phyloP scores from a whole-genome alignment of 2,329 filamentous ascomycete species.

The Aspergillus caelatus region DNA sequence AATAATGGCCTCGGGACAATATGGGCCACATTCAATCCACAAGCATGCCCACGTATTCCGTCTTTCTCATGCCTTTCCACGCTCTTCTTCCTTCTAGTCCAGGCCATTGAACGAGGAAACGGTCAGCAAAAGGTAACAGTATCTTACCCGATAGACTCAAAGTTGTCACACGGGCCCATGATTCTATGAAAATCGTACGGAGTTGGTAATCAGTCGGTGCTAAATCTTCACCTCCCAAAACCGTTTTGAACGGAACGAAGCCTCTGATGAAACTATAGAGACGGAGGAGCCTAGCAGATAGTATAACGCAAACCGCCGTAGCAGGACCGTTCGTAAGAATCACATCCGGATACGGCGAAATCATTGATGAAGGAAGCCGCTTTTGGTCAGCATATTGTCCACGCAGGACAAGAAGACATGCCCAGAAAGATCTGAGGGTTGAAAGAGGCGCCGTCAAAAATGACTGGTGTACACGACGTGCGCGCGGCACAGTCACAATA shows the following conservation, averaged over 20 bases:
- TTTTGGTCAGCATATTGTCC: slow-evolving; percentile 40
- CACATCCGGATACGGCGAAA: slow-evolving; percentile 64
- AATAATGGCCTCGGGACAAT: neutral
- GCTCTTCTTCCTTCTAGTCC: slow-evolving; percentile 55
- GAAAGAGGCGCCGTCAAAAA: slow-evolving; percentile 73
- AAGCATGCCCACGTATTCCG: slow-evolving; percentile 43
- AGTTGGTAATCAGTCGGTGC: slow-evolving; percentile 56
- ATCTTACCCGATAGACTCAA: slow-evolving; percentile 84
- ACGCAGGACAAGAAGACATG: slow-evolving; percentile 61
- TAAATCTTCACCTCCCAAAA: neutral
- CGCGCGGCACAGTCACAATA: slow-evolving; percentile 71
- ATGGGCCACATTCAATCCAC: slow-evolving; percentile 31
- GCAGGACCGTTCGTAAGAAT: slow-evolving; percentile 88
- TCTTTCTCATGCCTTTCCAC: slow-evolving; percentile 42
- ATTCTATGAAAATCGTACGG: slow-evolving; percentile 84
- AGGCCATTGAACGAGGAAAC: slow-evolving; percentile 82
- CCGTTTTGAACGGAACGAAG: slow-evolving; percentile 12
- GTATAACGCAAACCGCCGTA: slow-evolving; percentile 76
- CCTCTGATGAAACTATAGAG: slow-evolving; percentile 45
- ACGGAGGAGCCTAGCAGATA: slow-evolving; percentile 60
- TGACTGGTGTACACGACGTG: slow-evolving; percentile 79
- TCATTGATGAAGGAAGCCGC: slow-evolving; percentile 22
- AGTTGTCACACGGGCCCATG: slow-evolving; percentile 81
- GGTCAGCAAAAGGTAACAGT: slow-evolving; percentile 71
- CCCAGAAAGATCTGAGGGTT: slow-evolving; percentile 65